Evolutionary conservation across 371 early-diverging fungal genomes (phyloP).

Genomic region (Rhizopus sp.): DNA sequence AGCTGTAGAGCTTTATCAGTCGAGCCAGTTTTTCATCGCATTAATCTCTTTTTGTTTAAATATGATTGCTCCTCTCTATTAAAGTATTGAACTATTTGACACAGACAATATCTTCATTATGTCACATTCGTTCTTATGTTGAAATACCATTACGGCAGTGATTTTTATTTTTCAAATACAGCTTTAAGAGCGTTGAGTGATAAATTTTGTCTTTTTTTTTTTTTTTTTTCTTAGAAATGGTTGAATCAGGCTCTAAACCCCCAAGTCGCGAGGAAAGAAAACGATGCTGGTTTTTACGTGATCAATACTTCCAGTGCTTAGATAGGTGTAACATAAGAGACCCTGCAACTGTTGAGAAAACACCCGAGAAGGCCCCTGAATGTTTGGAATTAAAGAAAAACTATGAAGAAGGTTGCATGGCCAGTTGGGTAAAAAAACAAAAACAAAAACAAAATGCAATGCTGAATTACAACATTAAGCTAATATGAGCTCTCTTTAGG

Average conservation of each 20-base stretch:
- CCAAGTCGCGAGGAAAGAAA: conserved; percentile 60
- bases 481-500: conserved; percentile 19
- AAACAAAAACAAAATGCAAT: background rate
- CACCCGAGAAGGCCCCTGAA: conserved; percentile 38
- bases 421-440: conserved; percentile 54
- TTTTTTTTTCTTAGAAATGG: conserved; percentile 1
- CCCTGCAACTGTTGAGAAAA: conserved; percentile 51
- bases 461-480: background rate
- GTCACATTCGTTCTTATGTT: too few species aligned
- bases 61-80: background rate
- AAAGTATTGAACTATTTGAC: background rate
- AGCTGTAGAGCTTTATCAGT: too few species aligned
- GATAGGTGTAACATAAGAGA: conserved; percentile 49
- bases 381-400: conserved; percentile 46
- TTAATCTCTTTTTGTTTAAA: background rate
- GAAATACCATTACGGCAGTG: too few species aligned
- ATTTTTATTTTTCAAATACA: conserved; percentile 8
- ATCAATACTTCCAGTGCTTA: conserved; percentile 58
- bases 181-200: background rate
- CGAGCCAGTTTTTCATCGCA: too few species aligned
- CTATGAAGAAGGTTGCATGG: conserved; percentile 53
- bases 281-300: conserved; percentile 57
- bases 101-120: background rate
- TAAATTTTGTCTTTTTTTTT: conserved; percentile 11
- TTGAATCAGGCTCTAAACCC: conserved; percentile 35